Evolutionary conservation across 805 yeast species (phyloP).

Genomic region (Candida andamanensis): DNA sequence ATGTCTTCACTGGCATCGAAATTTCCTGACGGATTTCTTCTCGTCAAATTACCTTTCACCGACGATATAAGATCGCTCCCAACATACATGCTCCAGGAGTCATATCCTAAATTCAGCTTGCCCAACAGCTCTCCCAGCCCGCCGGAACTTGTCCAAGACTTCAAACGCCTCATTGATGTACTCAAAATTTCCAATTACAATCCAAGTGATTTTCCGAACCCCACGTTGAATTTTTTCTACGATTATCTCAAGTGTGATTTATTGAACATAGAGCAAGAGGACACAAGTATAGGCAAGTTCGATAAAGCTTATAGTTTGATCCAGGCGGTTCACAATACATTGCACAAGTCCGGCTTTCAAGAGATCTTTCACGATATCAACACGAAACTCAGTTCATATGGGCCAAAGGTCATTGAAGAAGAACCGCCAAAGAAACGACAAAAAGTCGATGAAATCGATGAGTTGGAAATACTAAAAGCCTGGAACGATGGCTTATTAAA

Average conservation of each 20-base stretch:
- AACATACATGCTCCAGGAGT: slow-evolving; percentile 17
- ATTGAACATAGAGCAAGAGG: slow-evolving; percentile 48
- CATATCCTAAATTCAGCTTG: slow-evolving; percentile 13
- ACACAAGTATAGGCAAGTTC: slow-evolving; percentile 7
- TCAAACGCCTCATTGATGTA: slow-evolving; percentile 25
- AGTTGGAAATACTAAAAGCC: slow-evolving; percentile 36
- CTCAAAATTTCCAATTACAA: slow-evolving; percentile 45
- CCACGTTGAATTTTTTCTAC: slow-evolving; percentile 63
- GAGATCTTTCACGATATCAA: slow-evolving; percentile 1
- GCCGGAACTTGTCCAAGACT: slow-evolving; percentile 12
- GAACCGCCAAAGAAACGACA: slow-evolving; percentile 9
- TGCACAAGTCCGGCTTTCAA: background rate
- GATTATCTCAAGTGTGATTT: slow-evolving; percentile 59
- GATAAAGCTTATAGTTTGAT: slow-evolving; percentile 8
- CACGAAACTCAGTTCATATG: too few species aligned
- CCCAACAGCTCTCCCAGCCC: slow-evolving; percentile 12
- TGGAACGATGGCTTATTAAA: slow-evolving; percentile 35
- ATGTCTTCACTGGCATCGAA: slow-evolving; percentile 15
- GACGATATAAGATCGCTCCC: slow-evolving; percentile 76
- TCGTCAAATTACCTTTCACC: slow-evolving; percentile 64
- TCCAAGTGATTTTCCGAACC: slow-evolving; percentile 59
- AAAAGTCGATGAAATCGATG: slow-evolving; percentile 18
- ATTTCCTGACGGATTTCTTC: slow-evolving; percentile 67
- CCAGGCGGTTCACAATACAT: background rate
- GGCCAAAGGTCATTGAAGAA: too few species aligned